phyloP scores from a whole-genome alignment of 768 basidiomycete genomes.

The Boletus eberwhitei region DNA sequence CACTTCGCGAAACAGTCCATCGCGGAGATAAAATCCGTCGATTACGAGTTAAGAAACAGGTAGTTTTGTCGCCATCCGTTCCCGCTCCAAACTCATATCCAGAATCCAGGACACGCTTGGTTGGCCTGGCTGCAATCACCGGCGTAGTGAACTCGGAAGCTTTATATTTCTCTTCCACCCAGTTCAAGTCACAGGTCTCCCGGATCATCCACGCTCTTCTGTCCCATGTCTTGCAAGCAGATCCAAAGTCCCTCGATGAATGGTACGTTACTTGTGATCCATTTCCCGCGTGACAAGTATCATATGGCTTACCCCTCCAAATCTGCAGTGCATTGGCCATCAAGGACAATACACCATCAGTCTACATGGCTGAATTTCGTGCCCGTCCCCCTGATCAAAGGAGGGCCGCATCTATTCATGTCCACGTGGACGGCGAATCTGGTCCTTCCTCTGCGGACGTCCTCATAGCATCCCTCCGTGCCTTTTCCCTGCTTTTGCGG shows the following conservation, averaged over 20 bases:
- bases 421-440: constrained; percentile 84
- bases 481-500: constrained; percentile 65
- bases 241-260: constrained; percentile 55
- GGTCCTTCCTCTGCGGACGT: constrained; percentile 77
- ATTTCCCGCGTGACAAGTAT: neutral
- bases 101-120: constrained; percentile 64
- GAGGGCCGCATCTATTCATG: constrained; percentile 84
- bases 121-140: constrained; percentile 80
- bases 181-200: constrained; percentile 70
- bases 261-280: constrained; percentile 45
- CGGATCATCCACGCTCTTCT: constrained; percentile 72
- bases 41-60: constrained; percentile 77
- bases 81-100: neutral
- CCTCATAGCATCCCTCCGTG: constrained; percentile 67
- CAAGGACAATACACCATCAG: constrained; percentile 68
- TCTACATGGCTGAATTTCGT: constrained; percentile 82
- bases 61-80: constrained; percentile 23
- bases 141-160: constrained; percentile 84
- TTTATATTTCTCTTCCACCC: constrained; percentile 64
- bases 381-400: constrained; percentile 75
- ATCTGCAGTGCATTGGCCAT: constrained; percentile 51
- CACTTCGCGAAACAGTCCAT: constrained; percentile 64
- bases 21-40: constrained; percentile 43
- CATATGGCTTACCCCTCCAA: neutral
- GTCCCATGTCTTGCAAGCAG: constrained; percentile 60